Evolutionary conservation across 306 rosid genomes (phyloP), one percentile per base, ranked within the genome.

Genomic region (Corylus heterophylla): DNA sequence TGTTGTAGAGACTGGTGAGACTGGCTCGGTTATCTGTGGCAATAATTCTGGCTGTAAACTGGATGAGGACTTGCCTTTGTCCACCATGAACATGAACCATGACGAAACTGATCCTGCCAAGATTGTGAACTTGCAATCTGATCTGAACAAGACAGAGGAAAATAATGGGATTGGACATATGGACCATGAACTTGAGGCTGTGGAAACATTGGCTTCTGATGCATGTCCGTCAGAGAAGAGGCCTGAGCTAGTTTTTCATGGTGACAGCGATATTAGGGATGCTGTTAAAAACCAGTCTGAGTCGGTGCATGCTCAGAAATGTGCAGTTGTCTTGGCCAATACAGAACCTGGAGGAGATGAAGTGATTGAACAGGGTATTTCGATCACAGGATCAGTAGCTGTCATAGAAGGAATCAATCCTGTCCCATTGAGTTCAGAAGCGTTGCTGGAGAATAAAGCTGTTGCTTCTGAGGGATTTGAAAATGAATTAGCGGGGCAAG

Each of bases 1-100:
- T 83, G 79, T 83, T 74, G 83, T 87, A 70, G 96, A 90, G 85
- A 77, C 85, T 29, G 90, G 89, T 45, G 94, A 90, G 84, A 80
- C 81, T 29, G 91, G 89, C 62, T 87, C 90, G 0, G 88, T 74
- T 39, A 83, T 82, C 81, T 86, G 86, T 54, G 68, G 87, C 73
- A 90, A 86, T 62, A 91, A 87, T 83, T 86, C 85, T 0, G 93
- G 88, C 74, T 83, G 82, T 74, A 88, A 83, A 87, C 82, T 87
- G 71, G 85, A 81, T 2, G 94, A 86, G 83, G 89, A 90, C 56
- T 69, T 85, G 75, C 91, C 85, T 5, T 63, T 71, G 48, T 80
- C 84, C 59, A 87, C 78, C 18, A 49, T 78, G 78, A 80, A 88
- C 73, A 70, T 78, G 11, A 83, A 54, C 79, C 74, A 67, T 27